These are phyloP conservation scores for Ogataea sp. DNA, from an alignment of 805 yeast species.

Conservation along the genomic window DNA sequence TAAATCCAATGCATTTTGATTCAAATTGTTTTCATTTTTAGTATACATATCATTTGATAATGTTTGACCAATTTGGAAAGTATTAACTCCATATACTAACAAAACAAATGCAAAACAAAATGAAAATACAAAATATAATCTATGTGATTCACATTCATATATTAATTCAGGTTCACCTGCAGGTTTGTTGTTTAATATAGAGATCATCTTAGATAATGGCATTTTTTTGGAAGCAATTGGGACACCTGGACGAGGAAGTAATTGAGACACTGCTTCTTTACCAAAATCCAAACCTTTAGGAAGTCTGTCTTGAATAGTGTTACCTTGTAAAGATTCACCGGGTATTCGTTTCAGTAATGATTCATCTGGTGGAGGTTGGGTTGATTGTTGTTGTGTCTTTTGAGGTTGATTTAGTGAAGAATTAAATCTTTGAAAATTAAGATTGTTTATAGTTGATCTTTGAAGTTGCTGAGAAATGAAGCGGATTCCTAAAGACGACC, in stretches of 20 bases:
- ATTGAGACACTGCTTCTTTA: slow-evolving; percentile 55
- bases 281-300: slow-evolving; percentile 57
- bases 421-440: too few species aligned
- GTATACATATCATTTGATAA: slow-evolving; percentile 18
- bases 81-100: slow-evolving; percentile 56
- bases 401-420: not conserved
- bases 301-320: slow-evolving; percentile 47
- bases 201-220: slow-evolving; percentile 55
- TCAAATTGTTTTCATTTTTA: slow-evolving; percentile 23
- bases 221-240: slow-evolving; percentile 57
- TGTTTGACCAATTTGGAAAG: slow-evolving; percentile 22
- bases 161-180: slow-evolving; percentile 62
- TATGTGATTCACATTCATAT: slow-evolving; percentile 80
- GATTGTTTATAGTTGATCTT: too few species aligned
- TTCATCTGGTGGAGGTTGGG: slow-evolving; percentile 17
- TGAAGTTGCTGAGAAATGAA: too few species aligned
- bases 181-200: slow-evolving; percentile 33
- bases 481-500: too few species aligned
- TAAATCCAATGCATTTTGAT: slow-evolving; percentile 15
- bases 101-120: slow-evolving; percentile 63
- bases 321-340: slow-evolving; percentile 37
- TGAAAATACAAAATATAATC: slow-evolving; percentile 63
- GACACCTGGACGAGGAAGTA: slow-evolving; percentile 69
- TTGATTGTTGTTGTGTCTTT: not conserved
- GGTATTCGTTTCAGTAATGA: slow-evolving; percentile 39